phyloP scores from a whole-genome alignment of 495 filamentous ascomycete genomes.

The Cetradonia linearis region DNA sequence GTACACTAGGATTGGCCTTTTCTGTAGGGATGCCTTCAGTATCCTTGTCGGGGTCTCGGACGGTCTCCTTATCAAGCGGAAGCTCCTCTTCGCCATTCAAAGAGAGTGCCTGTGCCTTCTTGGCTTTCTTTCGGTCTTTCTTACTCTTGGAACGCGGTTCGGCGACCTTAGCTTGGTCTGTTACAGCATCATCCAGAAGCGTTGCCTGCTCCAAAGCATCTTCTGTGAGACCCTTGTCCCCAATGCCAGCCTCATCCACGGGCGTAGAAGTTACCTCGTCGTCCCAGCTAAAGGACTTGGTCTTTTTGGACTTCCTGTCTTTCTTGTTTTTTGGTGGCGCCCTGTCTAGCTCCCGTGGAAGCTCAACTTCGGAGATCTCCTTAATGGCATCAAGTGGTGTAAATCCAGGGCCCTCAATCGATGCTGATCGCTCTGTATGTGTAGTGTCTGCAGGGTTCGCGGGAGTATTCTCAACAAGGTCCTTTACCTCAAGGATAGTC shows the following conservation, averaged over 20 bases:
- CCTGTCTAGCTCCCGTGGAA: conserved; percentile 7
- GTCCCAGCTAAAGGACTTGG: conserved; percentile 28
- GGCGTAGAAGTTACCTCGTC: conserved; percentile 18
- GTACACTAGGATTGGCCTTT: neutral
- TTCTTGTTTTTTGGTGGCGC: conserved; percentile 25
- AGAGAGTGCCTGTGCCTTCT: conserved; percentile 33
- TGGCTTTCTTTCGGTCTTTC: conserved; percentile 37
- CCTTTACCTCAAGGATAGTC: conserved; percentile 14
- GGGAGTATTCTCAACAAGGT: conserved; percentile 7
- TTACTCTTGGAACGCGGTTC: conserved; percentile 33
- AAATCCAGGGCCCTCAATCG: neutral
- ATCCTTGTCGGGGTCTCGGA: conserved; percentile 4
- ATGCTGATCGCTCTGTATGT: neutral
- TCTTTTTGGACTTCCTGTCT: conserved; percentile 38
- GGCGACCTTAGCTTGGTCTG: conserved; percentile 24
- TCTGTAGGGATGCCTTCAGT: neutral
- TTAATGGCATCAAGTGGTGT: neutral
- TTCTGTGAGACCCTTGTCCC: conserved; percentile 13
- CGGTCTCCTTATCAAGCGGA: conserved; percentile 12
- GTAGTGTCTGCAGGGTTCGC: neutral
- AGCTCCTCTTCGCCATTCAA: conserved; percentile 23
- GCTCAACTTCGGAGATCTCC: neutral
- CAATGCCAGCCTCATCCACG: conserved; percentile 13
- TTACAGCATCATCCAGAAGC: neutral
- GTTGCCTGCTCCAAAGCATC: conserved; percentile 18